A percentile compares a stretch with the other conserved stretches of the same genome.
Evolutionary conservation across 192 early-diverging fungal genomes (phyloP).

Genomic region (Coemansia asiatica): DNA sequence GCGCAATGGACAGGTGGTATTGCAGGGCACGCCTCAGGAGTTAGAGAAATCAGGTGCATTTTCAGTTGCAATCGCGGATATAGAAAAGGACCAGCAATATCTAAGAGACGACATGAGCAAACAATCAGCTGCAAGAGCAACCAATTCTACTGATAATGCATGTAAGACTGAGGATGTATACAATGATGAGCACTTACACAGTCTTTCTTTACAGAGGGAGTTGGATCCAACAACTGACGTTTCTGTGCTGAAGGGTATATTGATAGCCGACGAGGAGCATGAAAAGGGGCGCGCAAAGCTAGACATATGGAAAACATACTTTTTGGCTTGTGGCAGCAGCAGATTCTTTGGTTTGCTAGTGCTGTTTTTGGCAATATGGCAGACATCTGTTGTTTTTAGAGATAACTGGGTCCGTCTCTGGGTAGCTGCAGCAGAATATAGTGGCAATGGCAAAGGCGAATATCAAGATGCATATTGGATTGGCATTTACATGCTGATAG

Average conservation of each 20-base stretch:
- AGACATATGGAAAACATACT: slow-evolving; percentile 74
- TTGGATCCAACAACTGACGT: not conserved
- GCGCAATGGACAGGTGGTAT: slow-evolving; percentile 61
- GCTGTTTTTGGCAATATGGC: slow-evolving; percentile 50
- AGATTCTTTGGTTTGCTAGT: slow-evolving; percentile 59
- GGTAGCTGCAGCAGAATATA: slow-evolving; percentile 19
- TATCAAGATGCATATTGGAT: slow-evolving; percentile 64
- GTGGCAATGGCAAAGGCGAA: not conserved
- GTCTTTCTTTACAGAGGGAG: not conserved
- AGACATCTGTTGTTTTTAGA: slow-evolving; percentile 52
- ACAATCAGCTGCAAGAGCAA: slow-evolving; percentile 3
- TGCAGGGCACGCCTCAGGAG: slow-evolving; percentile 57
- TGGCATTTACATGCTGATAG: slow-evolving; percentile 63
- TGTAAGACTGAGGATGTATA: slow-evolving; percentile 17
- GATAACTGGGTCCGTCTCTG: slow-evolving; percentile 69
- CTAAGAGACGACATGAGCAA: not conserved
- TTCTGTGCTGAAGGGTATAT: slow-evolving; percentile 48
- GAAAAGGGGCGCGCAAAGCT: slow-evolving; percentile 70
- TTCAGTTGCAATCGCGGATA: slow-evolving; percentile 11
- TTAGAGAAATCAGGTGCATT: slow-evolving; percentile 50
- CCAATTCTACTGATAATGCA: not conserved
- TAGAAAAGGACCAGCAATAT: not conserved
- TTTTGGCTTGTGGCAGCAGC: slow-evolving; percentile 61
- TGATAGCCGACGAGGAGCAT: slow-evolving; percentile 81
- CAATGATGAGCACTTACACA: slow-evolving; percentile 22